Evolutionary conservation across 495 filamentous ascomycete species (phyloP).

Genomic region (Margaritispora aquatica): DNA sequence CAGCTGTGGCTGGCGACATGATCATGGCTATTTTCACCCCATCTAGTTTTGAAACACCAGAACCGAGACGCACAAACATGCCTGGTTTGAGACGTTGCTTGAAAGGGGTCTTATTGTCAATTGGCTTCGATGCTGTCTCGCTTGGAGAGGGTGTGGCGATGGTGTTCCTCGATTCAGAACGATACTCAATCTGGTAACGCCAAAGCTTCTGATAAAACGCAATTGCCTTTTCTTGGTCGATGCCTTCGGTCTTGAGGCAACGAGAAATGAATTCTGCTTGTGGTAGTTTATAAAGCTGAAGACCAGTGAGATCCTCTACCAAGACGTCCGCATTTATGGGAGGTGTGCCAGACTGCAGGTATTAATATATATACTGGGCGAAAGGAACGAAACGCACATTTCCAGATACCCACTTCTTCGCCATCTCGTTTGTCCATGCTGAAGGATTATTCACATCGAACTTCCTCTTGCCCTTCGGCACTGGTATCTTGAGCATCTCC

Average conservation of each 20-base stretch:
- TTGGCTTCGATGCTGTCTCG: constrained; percentile 9
- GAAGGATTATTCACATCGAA: constrained; percentile 1
- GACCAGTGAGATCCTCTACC: constrained; percentile 13
- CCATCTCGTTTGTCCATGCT: constrained; percentile 5
- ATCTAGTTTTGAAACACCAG: neutral
- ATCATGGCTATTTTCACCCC: constrained; percentile 2
- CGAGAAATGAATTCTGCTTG: constrained; percentile 18
- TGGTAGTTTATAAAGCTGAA: constrained; percentile 16
- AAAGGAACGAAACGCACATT: constrained; percentile 11
- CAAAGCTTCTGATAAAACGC: constrained; percentile 31
- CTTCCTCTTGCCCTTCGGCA: constrained; percentile 5
- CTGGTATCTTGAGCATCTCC: constrained; percentile 22
- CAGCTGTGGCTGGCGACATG: neutral
- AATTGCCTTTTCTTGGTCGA: constrained; percentile 23
- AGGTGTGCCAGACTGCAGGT: constrained; percentile 18
- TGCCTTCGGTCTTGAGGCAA: constrained; percentile 20
- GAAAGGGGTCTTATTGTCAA: constrained; percentile 19
- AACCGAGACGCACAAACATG: constrained; percentile 24
- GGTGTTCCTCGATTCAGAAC: too few relatives aligned
- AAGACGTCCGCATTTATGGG: constrained; percentile 12
- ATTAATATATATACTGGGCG: neutral
- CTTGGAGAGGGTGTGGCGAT: neutral
- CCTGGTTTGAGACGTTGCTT: constrained; percentile 28
- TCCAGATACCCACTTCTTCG: constrained; percentile 14
- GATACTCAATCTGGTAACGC: constrained; percentile 26